Evolutionary conservation across 106 monocot genomes (phyloP).

Genomic region (Apostasia shenzhenica): DNA sequence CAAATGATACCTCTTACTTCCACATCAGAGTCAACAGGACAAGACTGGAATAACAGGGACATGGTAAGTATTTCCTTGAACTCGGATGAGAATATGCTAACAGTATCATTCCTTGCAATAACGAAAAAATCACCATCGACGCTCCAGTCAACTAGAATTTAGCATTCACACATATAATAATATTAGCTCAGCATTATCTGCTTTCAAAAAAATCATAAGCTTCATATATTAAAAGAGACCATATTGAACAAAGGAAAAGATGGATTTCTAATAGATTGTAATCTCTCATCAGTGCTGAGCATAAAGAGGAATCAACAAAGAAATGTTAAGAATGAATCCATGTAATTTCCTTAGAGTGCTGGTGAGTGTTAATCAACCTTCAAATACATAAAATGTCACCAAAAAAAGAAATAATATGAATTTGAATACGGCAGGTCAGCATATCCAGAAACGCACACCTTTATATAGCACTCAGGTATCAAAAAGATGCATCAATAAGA

Average conservation of each 20-base stretch:
- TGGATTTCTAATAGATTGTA: no score
- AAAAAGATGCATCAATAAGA: background rate
- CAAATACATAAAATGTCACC: no score
- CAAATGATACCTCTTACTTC: conserved; percentile 44
- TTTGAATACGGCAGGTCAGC: no score
- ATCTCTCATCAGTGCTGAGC: no score
- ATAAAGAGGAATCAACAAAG: no score
- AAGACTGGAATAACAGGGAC: conserved; percentile 48
- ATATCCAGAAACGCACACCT: no score
- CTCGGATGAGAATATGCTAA: conserved; percentile 56
- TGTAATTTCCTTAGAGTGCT: no score
- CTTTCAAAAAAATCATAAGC: background rate
- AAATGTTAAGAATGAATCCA: no score
- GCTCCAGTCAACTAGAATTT: conserved; percentile 71
- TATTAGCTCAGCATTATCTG: background rate
- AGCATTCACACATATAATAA: background rate
- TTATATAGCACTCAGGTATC: no score
- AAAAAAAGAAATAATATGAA: no score
- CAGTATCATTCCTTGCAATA: conserved; percentile 39
- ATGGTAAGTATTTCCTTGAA: conserved; percentile 43
- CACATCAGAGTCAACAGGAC: conserved; percentile 29
- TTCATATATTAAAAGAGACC: background rate
- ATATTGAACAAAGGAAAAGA: no score
- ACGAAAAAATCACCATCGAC: conserved; percentile 51
- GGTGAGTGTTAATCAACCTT: no score